phyloP scores from a whole-genome alignment of 2,329 filamentous ascomycete genomes.

The Thelonectria rubi region DNA sequence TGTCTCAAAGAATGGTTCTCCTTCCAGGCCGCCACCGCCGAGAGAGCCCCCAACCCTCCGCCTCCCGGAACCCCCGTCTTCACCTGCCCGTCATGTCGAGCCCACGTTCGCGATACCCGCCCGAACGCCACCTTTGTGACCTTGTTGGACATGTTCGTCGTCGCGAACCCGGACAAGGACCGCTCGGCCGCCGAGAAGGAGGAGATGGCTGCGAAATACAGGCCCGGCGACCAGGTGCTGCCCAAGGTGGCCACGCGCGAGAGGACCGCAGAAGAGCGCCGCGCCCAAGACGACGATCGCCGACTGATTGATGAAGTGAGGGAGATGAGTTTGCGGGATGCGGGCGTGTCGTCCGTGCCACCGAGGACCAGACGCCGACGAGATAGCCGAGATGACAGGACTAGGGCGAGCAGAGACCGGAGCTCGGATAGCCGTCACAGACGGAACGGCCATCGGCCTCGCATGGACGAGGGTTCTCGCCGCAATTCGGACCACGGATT shows the following conservation, averaged over 20 bases:
- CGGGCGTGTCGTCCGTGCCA: conserved; percentile 56
- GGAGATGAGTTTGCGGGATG: conserved; percentile 76
- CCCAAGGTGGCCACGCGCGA: conserved; percentile 65
- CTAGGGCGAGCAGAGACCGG: conserved; percentile 45
- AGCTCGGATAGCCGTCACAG: conserved; percentile 46
- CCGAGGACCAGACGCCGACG: conserved; percentile 43
- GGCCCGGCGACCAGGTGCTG: conserved; percentile 81
- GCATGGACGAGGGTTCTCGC: conserved; percentile 39
- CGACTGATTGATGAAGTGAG: conserved; percentile 76
- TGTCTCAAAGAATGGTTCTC: conserved; percentile 97
- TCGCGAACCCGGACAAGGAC: conserved; percentile 78
- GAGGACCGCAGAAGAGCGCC: conserved; percentile 61
- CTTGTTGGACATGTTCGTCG: conserved; percentile 86
- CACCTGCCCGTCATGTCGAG: conserved; percentile 93
- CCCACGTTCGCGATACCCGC: conserved; percentile 83
- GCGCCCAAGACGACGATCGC: conserved; percentile 72
- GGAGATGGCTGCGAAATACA: conserved; percentile 80
- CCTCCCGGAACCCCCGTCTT: conserved; percentile 64
- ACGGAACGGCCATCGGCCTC: conserved; percentile 37
- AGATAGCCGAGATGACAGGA: conserved; percentile 47
- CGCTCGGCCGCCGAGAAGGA: conserved; percentile 77
- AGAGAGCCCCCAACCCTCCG: conserved; percentile 59
- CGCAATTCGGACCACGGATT: conserved; percentile 50
- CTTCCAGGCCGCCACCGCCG: conserved; percentile 74
- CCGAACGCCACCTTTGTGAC: conserved; percentile 93